Evolutionary conservation across 345 rosid species (phyloP), one percentile per base, ranked within the genome.

Genomic region (Moringa oleifera): DNA sequence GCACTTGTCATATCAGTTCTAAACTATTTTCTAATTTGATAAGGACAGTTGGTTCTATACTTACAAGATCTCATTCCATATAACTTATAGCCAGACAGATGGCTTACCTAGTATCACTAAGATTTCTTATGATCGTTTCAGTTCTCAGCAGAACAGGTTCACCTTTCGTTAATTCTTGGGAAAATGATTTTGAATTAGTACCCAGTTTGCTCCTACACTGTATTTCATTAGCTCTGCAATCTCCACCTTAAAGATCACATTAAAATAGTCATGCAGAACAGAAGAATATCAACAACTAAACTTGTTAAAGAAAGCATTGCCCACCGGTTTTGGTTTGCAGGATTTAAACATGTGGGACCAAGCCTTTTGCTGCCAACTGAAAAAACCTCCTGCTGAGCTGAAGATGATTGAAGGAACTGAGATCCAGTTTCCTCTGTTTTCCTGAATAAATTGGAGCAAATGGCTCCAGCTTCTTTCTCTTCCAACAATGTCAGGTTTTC

Each of bases 381-480:
- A 25, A 55, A 77, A 64, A 62, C 64, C 59, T 74, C 68, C 63
- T 37, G 59, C 54, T 41, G 70, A 61, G 21, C 23, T 61, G 68
- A 25, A 61, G 80, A 59, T 56, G 75, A 73, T 20, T 64, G 64
- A 61, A 63, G 41, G 59, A 62, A 62, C 22, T 75, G 61, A 66
- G 73, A 63, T 65, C 55, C 71, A 47, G 65, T 37, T 67, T 68
- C 65, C 37, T 71, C 78, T 24, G 78, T 51, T 47, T 71, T 79
- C 62, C 53, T 75, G 46, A 76, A 80, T 63, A 59, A 41, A 25
- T 71, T 77, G 31, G 85, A 79, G 24, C 57, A 36, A 55, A 67
- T 54, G 25, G 49, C 59, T 72, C 79, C 85, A 18, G 78, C 49
- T 64, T 79, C 82, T 55, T 72, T 80, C 55, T 68, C 66, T 51